Percentiles rank a stretch among this genome's conserved stretches.
Evolutionary conservation across 2,329 filamentous ascomycete genomes (phyloP).

Genomic region (Hymenoscyphus occultus): DNA sequence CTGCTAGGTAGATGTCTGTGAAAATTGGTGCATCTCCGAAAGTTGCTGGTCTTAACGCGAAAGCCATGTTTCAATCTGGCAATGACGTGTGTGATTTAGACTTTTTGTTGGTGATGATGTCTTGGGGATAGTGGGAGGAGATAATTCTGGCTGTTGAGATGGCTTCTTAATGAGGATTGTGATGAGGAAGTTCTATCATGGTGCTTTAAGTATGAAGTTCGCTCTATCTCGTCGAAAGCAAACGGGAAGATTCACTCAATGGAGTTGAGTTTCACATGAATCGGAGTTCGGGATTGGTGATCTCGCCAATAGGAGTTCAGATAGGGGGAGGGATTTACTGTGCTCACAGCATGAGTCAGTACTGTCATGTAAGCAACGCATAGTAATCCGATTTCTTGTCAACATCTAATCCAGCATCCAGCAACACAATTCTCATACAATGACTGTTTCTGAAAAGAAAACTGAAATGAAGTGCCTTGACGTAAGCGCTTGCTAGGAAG

Average conservation of each 20-base stretch:
- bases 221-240: neutral
- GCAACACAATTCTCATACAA: neutral
- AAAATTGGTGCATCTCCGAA: constrained; percentile 42
- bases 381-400: neutral
- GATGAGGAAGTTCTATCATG: neutral
- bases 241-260: neutral
- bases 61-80: constrained; percentile 21
- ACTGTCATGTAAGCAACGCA: neutral
- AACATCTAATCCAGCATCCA: neutral
- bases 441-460: too few species aligned
- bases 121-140: neutral
- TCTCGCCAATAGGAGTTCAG: neutral
- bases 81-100: neutral
- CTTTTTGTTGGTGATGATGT: neutral
- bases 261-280: neutral
- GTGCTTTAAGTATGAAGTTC: neutral
- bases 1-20: constrained; percentile 44
- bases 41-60: constrained; percentile 41
- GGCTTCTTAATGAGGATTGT: neutral
- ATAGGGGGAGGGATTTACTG: neutral
- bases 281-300: neutral
- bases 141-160: neutral
- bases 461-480: too few species aligned
- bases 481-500: neutral
- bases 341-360: neutral